Conservation (phyloP, 352 stramenopile species). For the Phytophthora brassicae region DNA sequence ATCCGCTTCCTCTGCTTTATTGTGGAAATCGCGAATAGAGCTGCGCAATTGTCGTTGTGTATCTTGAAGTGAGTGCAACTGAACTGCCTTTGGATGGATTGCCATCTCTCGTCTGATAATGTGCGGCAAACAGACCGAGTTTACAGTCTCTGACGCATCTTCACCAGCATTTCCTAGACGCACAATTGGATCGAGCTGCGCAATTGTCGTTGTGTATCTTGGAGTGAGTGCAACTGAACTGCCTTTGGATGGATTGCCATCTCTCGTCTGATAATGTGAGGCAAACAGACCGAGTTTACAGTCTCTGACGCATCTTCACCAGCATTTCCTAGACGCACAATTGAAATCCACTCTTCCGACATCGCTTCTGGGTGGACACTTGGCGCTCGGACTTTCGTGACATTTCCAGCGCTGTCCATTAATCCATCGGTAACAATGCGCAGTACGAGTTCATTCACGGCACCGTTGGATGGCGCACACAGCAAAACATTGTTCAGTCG, state of each 20-base stretch:
- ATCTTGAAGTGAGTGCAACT: slow-evolving; percentile 62
- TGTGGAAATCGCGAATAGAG: slow-evolving; percentile 76
- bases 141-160: slow-evolving; percentile 70
- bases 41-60: slow-evolving; percentile 61
- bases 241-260: slow-evolving; percentile 84
- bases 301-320: slow-evolving; percentile 70
- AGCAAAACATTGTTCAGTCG: slow-evolving; percentile 76
- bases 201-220: slow-evolving; percentile 64
- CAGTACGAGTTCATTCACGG: slow-evolving; percentile 89
- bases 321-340: slow-evolving; percentile 80
- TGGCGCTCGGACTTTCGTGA: slow-evolving; percentile 61
- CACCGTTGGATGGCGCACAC: slow-evolving; percentile 90
- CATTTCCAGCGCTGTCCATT: slow-evolving; percentile 53
- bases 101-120: slow-evolving; percentile 84
- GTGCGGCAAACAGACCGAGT: slow-evolving; percentile 74
- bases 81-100: slow-evolving; percentile 78
- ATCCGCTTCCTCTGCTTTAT: slow-evolving; percentile 48
- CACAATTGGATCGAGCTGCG: slow-evolving; percentile 83
- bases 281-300: slow-evolving; percentile 78
- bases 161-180: slow-evolving; percentile 78
- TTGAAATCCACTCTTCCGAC: slow-evolving; percentile 56
- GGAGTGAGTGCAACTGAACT: slow-evolving; percentile 55
- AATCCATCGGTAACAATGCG: slow-evolving; percentile 86
- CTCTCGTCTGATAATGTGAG: slow-evolving; percentile 80
- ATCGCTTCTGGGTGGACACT: slow-evolving; percentile 64